Percentiles rank a stretch among this genome's conserved stretches.
Evolutionary conservation across 2,329 filamentous ascomycete genomes (phyloP).

Genomic region (Hypoxylon sp.): DNA sequence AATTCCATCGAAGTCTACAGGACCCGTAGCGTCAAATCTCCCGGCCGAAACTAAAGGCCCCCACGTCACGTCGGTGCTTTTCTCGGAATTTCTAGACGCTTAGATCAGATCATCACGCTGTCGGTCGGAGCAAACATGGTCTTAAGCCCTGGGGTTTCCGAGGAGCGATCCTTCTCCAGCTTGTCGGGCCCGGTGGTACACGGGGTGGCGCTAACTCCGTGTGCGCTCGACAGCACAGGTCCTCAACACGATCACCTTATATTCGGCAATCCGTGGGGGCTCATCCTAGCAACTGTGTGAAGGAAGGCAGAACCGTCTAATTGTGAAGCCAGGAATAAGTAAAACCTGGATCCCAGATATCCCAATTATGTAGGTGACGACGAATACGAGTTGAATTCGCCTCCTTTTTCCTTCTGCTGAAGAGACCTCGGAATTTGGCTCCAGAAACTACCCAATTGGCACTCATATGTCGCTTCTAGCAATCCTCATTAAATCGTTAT

Average conservation of each 20-base stretch:
- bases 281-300: not conserved
- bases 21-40: not conserved
- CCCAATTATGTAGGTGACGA: not conserved
- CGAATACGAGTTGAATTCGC: not conserved
- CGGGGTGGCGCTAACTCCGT: not conserved
- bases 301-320: not conserved
- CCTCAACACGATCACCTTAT: not conserved
- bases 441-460: not conserved
- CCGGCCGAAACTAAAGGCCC: constrained; percentile 8
- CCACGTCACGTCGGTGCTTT: not conserved
- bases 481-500: not conserved
- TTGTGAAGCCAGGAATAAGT: not conserved
- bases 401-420: not conserved
- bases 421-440: not conserved
- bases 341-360: not conserved
- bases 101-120: constrained; percentile 2
- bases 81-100: constrained; percentile 3
- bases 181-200: not conserved
- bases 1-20: not conserved
- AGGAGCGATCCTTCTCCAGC: not conserved
- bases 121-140: constrained; percentile 11
- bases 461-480: not conserved
- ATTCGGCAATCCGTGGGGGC: not conserved
- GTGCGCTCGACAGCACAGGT: not conserved
- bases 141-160: not conserved